Evolutionary conservation across 768 basidiomycete genomes (phyloP), one percentile per base, ranked within the genome.

Genomic region (Phlegmacium glaucopus): DNA sequence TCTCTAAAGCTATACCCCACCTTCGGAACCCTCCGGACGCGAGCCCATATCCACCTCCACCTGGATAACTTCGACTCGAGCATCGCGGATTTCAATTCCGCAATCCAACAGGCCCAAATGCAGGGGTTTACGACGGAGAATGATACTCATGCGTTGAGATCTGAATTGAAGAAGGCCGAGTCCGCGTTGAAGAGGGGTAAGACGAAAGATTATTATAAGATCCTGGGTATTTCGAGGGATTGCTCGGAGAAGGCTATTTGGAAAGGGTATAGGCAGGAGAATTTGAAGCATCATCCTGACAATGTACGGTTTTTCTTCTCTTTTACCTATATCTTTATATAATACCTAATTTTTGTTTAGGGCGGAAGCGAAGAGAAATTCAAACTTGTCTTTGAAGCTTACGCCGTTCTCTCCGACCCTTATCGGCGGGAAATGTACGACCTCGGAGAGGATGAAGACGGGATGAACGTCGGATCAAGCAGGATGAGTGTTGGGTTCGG

Each of bases 321-420:
- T 9, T 3, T 52, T n/a, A n/a, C n/a, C 28, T 4, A 39, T 56
- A 50, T 57, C 42, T 52, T 45, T 50, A 43, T 53, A n/a, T 26
- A 34, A 39, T 16, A 27, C 18, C 26, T 13, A 12, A 44, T 17
- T 47, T 30, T 43, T 29, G 16, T 34, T 18, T 34, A 90, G 84
- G 93, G 94, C 18, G 94, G 94, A 22, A 90, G 93, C 61, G 94
- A 95, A 58, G 95, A 96, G 61, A 88, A 90, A 57, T 98, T 98
- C 80, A 96, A 97, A 66, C 77, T 92, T 17, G 84, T 91, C 26
- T 80, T 74, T 1, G 92, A 93, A 65, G 88, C 90, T 3, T 76
- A 94, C 52, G 78, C 81, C 7, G 85, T 94, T 4, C 80, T 94
- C 3, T 90, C 88, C 0, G 92, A 94, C 55, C 77, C 89, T 1